Conservation (phyloP, 257 asterid species). For the Solanum neorickii region DNA sequence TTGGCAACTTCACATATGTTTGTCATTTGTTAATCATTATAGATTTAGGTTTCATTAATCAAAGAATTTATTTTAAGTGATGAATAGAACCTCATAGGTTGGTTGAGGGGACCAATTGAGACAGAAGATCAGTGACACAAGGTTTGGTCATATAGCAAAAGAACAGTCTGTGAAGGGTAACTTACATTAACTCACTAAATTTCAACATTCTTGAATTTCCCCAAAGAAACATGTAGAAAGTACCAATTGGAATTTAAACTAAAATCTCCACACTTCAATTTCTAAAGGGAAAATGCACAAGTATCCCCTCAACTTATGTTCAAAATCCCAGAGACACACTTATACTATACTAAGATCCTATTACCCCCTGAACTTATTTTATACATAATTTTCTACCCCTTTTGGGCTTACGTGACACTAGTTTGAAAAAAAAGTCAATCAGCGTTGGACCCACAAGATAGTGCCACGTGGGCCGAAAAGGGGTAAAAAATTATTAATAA, state of each 20-base stretch:
- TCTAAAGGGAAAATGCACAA: neutral
- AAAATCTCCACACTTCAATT: neutral
- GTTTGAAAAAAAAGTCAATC: no score
- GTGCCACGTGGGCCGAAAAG: no score
- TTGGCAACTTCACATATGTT: neutral
- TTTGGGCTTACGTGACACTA: no score
- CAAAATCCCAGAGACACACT: no score
- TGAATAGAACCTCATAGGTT: neutral
- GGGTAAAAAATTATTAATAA: no score
- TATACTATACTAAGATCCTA: no score
- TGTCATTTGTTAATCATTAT: neutral
- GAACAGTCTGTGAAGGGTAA: neutral
- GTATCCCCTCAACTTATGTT: no score
- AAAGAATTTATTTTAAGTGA: neutral
- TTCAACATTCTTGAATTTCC: conserved; percentile 2
- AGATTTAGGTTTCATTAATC: neutral
- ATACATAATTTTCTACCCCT: no score
- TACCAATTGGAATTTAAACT: neutral
- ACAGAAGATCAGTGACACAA: neutral
- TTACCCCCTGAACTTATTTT: no score
- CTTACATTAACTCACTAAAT: neutral
- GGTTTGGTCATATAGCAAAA: neutral
- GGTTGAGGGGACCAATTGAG: neutral
- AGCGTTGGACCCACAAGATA: no score
- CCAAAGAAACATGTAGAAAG: neutral